These are phyloP conservation scores for Colletotrichum chrysophilum DNA, from an alignment of 2,329 filamentous ascomycete genomes.

Conservation along the genomic window DNA sequence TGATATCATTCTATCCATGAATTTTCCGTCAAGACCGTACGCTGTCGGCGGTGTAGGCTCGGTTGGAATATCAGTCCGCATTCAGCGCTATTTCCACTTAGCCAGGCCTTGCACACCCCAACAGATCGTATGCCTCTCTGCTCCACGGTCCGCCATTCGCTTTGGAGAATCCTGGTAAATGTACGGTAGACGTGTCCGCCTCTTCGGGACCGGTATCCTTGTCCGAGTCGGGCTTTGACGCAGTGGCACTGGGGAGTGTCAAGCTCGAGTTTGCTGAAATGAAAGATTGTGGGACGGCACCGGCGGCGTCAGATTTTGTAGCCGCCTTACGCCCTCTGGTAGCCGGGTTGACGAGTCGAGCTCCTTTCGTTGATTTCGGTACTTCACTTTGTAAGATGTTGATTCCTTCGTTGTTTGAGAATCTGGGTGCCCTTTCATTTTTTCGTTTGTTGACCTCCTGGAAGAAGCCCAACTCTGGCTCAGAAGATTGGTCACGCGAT, in stretches of 20 bases:
- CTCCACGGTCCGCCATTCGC: slow-evolving; percentile 71
- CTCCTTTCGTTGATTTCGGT: background rate
- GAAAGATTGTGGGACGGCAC: slow-evolving; percentile 49
- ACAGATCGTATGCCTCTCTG: slow-evolving; percentile 69
- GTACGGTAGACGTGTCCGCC: background rate
- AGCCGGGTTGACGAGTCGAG: slow-evolving; percentile 46
- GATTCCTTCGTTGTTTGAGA: background rate
- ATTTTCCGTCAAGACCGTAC: background rate
- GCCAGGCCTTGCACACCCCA: slow-evolving; percentile 63
- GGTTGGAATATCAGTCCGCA: background rate
- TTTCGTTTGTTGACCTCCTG: background rate
- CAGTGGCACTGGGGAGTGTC: background rate
- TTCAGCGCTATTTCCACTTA: background rate
- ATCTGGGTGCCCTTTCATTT: background rate
- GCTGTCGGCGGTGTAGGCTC: background rate
- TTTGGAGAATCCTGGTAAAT: slow-evolving; percentile 50
- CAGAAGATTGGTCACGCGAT: background rate
- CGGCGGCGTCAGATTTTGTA: slow-evolving; percentile 55
- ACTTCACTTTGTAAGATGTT: background rate
- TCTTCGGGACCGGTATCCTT: background rate
- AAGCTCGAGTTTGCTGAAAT: slow-evolving; percentile 29
- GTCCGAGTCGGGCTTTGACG: background rate
- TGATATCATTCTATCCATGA: background rate
- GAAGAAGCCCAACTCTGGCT: background rate
- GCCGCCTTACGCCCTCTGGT: slow-evolving; percentile 60